phyloP scores from a whole-genome alignment of 2,329 filamentous ascomycete species.

The Pseudogymnoascus pannorum region DNA sequence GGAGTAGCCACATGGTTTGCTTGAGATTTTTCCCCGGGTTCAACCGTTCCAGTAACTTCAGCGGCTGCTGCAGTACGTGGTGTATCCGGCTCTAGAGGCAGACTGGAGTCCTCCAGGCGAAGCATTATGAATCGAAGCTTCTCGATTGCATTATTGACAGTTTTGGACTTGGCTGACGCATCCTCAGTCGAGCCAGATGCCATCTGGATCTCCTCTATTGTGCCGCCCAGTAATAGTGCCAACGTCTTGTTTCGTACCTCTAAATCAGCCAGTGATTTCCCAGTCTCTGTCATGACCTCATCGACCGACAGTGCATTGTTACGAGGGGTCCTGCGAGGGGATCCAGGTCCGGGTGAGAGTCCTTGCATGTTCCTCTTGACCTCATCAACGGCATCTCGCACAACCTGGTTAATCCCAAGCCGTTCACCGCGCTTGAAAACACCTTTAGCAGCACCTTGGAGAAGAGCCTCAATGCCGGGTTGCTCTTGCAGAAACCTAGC shows the following conservation, averaged over 20 bases:
- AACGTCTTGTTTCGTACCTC: constrained; percentile 61
- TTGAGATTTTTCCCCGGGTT: not conserved
- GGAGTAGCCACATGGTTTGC: not conserved
- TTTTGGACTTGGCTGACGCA: constrained; percentile 36
- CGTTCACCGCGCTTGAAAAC: constrained; percentile 67
- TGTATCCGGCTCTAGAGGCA: constrained; percentile 37
- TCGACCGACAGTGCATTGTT: constrained; percentile 26
- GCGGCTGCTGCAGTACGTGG: constrained; percentile 8
- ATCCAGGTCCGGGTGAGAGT: constrained; percentile 35
- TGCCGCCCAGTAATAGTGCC: constrained; percentile 60
- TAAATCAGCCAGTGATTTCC: constrained; percentile 41
- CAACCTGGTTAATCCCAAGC: constrained; percentile 71
- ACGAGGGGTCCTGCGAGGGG: constrained; percentile 20
- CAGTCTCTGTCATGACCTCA: constrained; percentile 24
- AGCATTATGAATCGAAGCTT: constrained; percentile 59
- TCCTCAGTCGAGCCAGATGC: constrained; percentile 44
- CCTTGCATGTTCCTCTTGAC: constrained; percentile 68
- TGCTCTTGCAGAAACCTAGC: constrained; percentile 39
- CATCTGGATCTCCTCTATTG: constrained; percentile 55
- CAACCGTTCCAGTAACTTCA: not conserved
- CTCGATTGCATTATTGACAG: constrained; percentile 52
- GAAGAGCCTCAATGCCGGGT: constrained; percentile 57
- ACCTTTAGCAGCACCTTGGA: constrained; percentile 70
- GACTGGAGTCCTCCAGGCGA: constrained; percentile 50
- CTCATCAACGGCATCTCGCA: constrained; percentile 75